Conservation (phyloP, 495 filamentous ascomycete genomes). For the Pseudevernia furfuracea region DNA sequence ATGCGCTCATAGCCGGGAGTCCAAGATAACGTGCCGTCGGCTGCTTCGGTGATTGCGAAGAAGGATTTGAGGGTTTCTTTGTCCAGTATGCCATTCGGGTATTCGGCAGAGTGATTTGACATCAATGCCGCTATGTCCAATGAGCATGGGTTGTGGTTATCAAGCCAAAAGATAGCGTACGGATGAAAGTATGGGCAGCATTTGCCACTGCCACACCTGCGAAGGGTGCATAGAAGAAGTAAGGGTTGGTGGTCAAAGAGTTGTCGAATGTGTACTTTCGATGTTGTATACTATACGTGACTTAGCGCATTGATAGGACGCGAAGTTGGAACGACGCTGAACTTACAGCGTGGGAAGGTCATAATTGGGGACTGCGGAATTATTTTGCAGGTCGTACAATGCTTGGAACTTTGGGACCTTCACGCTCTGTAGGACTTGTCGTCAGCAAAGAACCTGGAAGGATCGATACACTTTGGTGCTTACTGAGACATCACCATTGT, state of each 20-base stretch:
- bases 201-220: conserved; percentile 40
- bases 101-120: conserved; percentile 29
- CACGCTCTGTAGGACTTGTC: background rate
- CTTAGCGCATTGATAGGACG: background rate
- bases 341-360: conserved; percentile 15
- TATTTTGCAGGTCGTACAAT: conserved; percentile 15
- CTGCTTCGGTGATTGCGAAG: conserved; percentile 36
- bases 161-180: background rate
- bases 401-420: conserved; percentile 16
- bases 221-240: conserved; percentile 47
- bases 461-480: background rate
- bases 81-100: conserved; percentile 27
- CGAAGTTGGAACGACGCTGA: background rate
- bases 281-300: conserved; percentile 10
- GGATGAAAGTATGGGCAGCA: conserved; percentile 44
- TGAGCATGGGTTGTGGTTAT: background rate
- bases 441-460: background rate
- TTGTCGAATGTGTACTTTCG: conserved; percentile 32
- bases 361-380: conserved; percentile 17
- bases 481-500: conserved; percentile 15
- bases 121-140: conserved; percentile 18
- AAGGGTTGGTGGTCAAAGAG: conserved; percentile 43
- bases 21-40: conserved; percentile 35
- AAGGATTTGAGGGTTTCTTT: conserved; percentile 41
- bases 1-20: conserved; percentile 45